Evolutionary conservation across 2,329 filamentous ascomycete genomes (phyloP).

Genomic region (Sclerotinia nivalis): DNA sequence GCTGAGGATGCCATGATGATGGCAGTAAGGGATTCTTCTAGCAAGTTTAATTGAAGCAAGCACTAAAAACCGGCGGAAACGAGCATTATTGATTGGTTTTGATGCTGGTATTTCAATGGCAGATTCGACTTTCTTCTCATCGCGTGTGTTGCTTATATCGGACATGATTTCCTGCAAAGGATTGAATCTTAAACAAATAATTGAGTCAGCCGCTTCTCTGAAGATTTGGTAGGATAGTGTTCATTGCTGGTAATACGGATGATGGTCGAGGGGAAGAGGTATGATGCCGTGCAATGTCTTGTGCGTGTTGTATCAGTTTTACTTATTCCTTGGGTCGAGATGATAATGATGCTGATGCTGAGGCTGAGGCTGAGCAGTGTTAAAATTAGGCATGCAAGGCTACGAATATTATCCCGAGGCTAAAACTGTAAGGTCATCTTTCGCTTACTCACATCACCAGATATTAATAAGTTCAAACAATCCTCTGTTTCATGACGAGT

Average conservation of each 20-base stretch:
- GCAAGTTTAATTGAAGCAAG: neutral
- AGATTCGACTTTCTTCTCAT: neutral
- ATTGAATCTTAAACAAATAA: rapidly evolving
- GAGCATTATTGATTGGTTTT: neutral
- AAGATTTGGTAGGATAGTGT: neutral
- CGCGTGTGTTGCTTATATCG: too few species aligned
- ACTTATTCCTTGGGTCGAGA: neutral
- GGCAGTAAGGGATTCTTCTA: too few species aligned
- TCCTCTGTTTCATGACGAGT: too few species aligned
- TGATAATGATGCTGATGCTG: neutral
- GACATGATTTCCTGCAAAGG: neutral
- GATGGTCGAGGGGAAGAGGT: neutral
- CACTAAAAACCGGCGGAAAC: neutral
- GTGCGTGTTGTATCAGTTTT: neutral
- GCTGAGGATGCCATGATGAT: neutral
- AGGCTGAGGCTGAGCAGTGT: neutral
- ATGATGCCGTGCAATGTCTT: neutral
- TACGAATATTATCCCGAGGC: neutral
- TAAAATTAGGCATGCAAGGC: neutral
- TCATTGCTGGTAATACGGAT: rapidly evolving
- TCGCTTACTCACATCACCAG: neutral
- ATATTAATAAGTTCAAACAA: neutral
- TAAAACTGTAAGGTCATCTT: neutral
- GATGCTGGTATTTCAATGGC: neutral
- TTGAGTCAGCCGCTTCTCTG: neutral